phyloP scores from a whole-genome alignment of 805 yeast genomes.

The Ascoidea rubescens region DNA sequence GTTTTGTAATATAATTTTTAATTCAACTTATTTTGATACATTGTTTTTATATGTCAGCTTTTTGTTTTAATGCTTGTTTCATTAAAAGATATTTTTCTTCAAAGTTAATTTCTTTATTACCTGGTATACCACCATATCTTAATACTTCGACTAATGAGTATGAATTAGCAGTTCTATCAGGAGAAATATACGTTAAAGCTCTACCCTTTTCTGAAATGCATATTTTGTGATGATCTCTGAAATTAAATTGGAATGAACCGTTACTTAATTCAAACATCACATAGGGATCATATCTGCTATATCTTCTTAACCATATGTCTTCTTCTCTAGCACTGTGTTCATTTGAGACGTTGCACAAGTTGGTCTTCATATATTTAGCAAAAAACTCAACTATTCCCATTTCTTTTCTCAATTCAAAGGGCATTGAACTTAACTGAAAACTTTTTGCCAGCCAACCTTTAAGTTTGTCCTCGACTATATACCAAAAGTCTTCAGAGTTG shows the following conservation, averaged over 20 bases:
- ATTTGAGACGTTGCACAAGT: slow-evolving; percentile 66
- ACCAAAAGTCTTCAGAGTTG: slow-evolving; percentile 52
- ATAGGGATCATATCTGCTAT: slow-evolving; percentile 63
- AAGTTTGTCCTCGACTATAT: slow-evolving; percentile 33
- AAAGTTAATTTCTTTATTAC: slow-evolving; percentile 29
- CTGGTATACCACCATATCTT: slow-evolving; percentile 32
- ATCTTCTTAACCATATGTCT: slow-evolving; percentile 68
- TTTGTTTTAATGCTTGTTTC: slow-evolving; percentile 46
- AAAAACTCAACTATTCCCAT: slow-evolving; percentile 80
- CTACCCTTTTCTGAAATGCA: slow-evolving; percentile 67
- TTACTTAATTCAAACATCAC: slow-evolving; percentile 90
- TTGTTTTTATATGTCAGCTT: slow-evolving; percentile 6
- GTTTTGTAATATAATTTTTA: no score
- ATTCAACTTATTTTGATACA: no score
- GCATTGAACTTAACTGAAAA: slow-evolving; percentile 26
- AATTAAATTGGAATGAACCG: slow-evolving; percentile 88
- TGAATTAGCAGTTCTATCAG: slow-evolving; percentile 57
- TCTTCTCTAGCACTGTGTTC: slow-evolving; percentile 35
- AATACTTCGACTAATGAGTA: slow-evolving; percentile 37
- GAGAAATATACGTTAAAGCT: slow-evolving; percentile 70
- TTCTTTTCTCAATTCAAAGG: slow-evolving; percentile 45
- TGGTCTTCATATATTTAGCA: slow-evolving; percentile 83
- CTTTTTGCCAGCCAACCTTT: slow-evolving; percentile 43
- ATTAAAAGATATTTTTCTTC: slow-evolving; percentile 37
- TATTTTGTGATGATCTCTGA: slow-evolving; percentile 86